phyloP scores from a whole-genome alignment of 352 stramenopile species.

The Globisporangium paroecandrum region DNA sequence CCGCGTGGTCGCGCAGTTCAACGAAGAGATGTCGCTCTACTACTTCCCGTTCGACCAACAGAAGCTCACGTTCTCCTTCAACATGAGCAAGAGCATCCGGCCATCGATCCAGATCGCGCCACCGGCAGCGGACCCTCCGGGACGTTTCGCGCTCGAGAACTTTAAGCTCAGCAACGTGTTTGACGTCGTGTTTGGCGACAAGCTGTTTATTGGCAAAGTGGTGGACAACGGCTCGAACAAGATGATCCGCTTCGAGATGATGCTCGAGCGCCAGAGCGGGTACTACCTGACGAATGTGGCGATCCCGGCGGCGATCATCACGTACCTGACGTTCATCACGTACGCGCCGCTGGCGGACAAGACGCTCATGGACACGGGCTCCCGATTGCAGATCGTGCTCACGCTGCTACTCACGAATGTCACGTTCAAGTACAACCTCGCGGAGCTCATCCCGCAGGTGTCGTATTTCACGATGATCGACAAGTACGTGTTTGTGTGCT shows the following conservation, averaged over 20 bases:
- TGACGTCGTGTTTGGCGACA: conserved; percentile 44
- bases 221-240: conserved; percentile 33
- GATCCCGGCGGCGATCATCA: conserved; percentile 20
- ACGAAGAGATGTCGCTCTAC: conserved; percentile 52
- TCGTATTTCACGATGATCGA: conserved; percentile 48
- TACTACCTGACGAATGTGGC: conserved; percentile 60
- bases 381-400: conserved; percentile 51
- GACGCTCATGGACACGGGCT: conserved; percentile 26
- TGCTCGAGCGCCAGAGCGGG: conserved; percentile 40
- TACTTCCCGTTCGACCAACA: conserved; percentile 63
- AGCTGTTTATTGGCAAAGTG: conserved; percentile 45
- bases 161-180: conserved; percentile 60
- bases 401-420: conserved; percentile 63
- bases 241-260: conserved; percentile 51
- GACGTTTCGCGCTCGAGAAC: conserved; percentile 38
- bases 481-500: conserved; percentile 50
- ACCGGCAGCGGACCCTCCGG: conserved; percentile 27
- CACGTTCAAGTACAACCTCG: conserved; percentile 60
- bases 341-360: conserved; percentile 2
- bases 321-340: conserved; percentile 15
- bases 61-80: conserved; percentile 50
- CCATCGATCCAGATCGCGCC: conserved; percentile 34
- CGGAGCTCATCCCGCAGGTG: conserved; percentile 46
- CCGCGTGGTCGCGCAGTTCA: conserved; percentile 43
- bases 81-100: conserved; percentile 28